Conservation (phyloP, 75 land plant genomes). For the Pinus albicaulis region DNA sequence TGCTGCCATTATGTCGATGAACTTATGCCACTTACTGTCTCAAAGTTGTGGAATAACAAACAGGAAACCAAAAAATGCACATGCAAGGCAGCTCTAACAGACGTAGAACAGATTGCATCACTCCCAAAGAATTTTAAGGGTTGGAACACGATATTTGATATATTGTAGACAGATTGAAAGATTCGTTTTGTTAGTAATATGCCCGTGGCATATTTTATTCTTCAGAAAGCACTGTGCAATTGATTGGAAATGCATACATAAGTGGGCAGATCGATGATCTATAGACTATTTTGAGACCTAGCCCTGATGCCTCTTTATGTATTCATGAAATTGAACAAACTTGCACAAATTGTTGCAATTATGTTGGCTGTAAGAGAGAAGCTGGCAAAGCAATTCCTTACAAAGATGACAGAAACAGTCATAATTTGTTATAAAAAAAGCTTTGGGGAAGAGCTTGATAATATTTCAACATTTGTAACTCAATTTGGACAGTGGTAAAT, state of each 20-base stretch:
- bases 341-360: too few species aligned
- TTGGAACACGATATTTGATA: background rate
- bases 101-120: background rate
- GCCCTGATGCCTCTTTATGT: too few species aligned
- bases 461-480: constrained; percentile 46
- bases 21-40: too few species aligned
- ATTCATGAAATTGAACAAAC: too few species aligned
- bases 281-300: too few species aligned
- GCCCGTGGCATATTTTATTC: background rate
- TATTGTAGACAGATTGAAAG: background rate
- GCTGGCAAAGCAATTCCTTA: too few species aligned
- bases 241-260: background rate
- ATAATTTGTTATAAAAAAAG: too few species aligned
- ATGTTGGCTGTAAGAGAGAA: too few species aligned
- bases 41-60: background rate
- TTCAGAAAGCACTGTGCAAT: background rate
- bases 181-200: background rate
- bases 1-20: too few species aligned
- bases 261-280: too few species aligned
- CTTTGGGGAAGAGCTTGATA: constrained; percentile 83
- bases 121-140: background rate
- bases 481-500: constrained; percentile 65
- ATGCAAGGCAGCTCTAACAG: background rate
- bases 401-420: too few species aligned
- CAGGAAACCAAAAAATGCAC: background rate